These are phyloP conservation scores for Stephanodiscus minutulus DNA, from an alignment of 108 stramenopile species.

Conservation along the genomic window DNA sequence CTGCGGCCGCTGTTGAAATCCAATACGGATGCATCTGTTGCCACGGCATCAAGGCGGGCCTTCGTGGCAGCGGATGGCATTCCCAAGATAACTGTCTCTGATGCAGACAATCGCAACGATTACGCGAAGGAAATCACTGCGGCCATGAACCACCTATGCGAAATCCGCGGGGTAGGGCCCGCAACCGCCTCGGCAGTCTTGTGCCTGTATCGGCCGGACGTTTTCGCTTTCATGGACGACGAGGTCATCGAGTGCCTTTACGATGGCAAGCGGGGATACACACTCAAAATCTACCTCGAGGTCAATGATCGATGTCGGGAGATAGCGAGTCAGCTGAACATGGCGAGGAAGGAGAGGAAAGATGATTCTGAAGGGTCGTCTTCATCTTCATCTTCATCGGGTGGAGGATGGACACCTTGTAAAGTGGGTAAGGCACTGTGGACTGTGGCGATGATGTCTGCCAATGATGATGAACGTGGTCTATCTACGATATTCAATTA, in stretches of 20 bases:
- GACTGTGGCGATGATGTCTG: slow-evolving; percentile 65
- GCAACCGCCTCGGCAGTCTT: slow-evolving; percentile 75
- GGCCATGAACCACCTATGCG: slow-evolving; percentile 44
- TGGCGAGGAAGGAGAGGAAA: not conserved
- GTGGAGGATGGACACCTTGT: slow-evolving; percentile 54
- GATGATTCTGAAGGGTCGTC: not conserved
- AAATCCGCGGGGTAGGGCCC: slow-evolving; percentile 70
- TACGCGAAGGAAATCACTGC: slow-evolving; percentile 4
- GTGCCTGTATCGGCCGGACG: slow-evolving; percentile 51
- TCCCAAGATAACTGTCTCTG: not conserved
- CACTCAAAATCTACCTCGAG: slow-evolving; percentile 55
- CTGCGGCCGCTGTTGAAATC: slow-evolving; percentile 49
- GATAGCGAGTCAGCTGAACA: slow-evolving; percentile 47
- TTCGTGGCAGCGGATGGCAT: slow-evolving; percentile 34
- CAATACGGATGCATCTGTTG: slow-evolving; percentile 52
- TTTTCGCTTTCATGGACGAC: slow-evolving; percentile 85
- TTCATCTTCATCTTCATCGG: not conserved
- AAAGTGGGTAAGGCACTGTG: slow-evolving; percentile 68
- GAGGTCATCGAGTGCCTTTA: slow-evolving; percentile 80
- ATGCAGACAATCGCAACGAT: not conserved
- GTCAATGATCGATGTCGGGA: slow-evolving; percentile 51
- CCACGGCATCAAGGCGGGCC: slow-evolving; percentile 30
- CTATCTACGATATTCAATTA: slow-evolving; percentile 4
- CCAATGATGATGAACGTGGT: slow-evolving; percentile 25
- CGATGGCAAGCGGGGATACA: slow-evolving; percentile 66